Conservation (phyloP, 306 rosid genomes). For the barrel medic (Medicago truncatula) region DNA sequence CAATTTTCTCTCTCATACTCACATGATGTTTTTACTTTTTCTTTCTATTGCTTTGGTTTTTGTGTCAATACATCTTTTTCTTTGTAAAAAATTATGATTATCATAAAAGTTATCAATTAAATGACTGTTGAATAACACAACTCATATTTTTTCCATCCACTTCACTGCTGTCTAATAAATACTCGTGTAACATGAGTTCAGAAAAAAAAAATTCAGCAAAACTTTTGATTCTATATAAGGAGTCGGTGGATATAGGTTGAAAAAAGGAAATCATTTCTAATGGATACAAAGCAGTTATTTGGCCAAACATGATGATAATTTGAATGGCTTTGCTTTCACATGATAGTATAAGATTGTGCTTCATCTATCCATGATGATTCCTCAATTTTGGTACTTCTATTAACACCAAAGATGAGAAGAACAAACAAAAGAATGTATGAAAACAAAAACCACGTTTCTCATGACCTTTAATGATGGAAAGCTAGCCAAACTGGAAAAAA, state of each 20-base stretch:
- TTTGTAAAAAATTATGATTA: too few relatives aligned
- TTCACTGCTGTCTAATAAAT: not conserved
- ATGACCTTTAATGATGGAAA: slow-evolving; percentile 24
- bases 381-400: not conserved
- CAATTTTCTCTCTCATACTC: too few relatives aligned
- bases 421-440: slow-evolving; percentile 20
- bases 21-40: too few relatives aligned
- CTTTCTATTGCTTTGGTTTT: too few relatives aligned
- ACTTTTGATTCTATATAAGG: too few relatives aligned
- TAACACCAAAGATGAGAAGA: slow-evolving; percentile 47
- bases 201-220: too few relatives aligned
- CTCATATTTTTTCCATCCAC: not conserved
- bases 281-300: slow-evolving; percentile 48
- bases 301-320: slow-evolving; percentile 75
- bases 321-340: slow-evolving; percentile 33
- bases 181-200: not conserved
- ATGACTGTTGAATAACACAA: too few relatives aligned
- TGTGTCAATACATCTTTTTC: too few relatives aligned
- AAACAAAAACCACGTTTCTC: slow-evolving; percentile 17
- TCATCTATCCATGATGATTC: slow-evolving; percentile 33
- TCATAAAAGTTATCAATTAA: too few relatives aligned
- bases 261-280: not conserved
- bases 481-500: slow-evolving; percentile 19
- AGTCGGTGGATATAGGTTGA: too few relatives aligned
- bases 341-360: slow-evolving; percentile 20